Conservation (phyloP, 495 filamentous ascomycete genomes). For the Pyrenopolyporus hunteri region DNA sequence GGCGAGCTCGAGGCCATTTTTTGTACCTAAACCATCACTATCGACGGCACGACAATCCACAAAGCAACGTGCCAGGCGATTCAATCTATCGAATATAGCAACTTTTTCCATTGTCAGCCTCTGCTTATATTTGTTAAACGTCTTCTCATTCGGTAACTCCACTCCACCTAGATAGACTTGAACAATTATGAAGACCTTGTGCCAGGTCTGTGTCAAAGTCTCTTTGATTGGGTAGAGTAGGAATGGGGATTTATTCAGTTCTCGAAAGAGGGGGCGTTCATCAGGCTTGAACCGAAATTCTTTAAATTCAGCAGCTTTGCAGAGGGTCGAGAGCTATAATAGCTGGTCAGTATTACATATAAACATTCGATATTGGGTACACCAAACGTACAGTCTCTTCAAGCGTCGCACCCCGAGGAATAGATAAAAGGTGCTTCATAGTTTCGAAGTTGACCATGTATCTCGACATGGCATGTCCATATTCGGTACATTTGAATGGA, state of each 20-base stretch:
- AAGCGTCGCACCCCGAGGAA: conserved; percentile 65
- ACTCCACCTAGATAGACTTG: conserved; percentile 80
- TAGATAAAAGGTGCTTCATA: conserved; percentile 75
- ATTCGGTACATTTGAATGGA: conserved; percentile 70
- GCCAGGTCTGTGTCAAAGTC: conserved; percentile 69
- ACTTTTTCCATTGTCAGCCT: conserved; percentile 72
- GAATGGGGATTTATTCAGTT: conserved; percentile 74
- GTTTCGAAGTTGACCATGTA: conserved; percentile 93
- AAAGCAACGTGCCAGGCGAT: conserved; percentile 79
- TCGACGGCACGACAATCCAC: conserved; percentile 80
- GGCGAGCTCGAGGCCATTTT: conserved; percentile 77
- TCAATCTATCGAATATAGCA: conserved; percentile 74
- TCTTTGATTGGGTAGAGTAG: conserved; percentile 83
- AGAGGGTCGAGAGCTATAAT: conserved; percentile 65
- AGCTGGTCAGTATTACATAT: conserved; percentile 42
- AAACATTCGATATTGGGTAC: not conserved
- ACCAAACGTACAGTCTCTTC: conserved; percentile 69
- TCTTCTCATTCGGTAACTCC: conserved; percentile 70
- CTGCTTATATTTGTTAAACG: conserved; percentile 63
- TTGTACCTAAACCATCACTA: conserved; percentile 68
- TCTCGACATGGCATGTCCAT: conserved; percentile 88
- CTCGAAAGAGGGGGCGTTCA: conserved; percentile 79
- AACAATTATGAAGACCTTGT: conserved; percentile 88
- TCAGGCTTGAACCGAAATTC: conserved; percentile 70
- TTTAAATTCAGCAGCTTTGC: conserved; percentile 71